These are phyloP conservation scores for Thecaphora thlaspeos DNA, from an alignment of 1,284 basidiomycete species.

Conservation along the genomic window DNA sequence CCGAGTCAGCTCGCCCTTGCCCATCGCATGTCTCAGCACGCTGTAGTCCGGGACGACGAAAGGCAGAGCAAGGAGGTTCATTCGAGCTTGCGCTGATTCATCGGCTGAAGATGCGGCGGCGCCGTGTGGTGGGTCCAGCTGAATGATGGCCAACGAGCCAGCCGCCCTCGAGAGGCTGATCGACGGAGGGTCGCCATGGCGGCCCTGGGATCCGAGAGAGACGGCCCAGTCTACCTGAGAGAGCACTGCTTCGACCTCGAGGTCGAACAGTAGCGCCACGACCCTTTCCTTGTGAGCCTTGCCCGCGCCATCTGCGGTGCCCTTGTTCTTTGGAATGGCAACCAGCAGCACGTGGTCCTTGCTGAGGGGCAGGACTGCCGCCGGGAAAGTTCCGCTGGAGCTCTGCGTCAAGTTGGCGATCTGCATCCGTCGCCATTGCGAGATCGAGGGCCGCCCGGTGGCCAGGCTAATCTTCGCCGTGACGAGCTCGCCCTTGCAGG, in stretches of 20 bases:
- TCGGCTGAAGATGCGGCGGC: background rate
- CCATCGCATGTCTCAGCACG: slow-evolving; percentile 28
- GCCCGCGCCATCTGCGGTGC: slow-evolving; percentile 5
- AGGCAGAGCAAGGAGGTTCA: slow-evolving; percentile 20
- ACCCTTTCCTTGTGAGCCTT: slow-evolving; percentile 15
- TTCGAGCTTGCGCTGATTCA: background rate
- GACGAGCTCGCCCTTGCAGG: slow-evolving; percentile 14
- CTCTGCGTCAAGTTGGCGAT: background rate
- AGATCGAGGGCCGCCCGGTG: background rate
- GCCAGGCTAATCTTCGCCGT: slow-evolving; percentile 10
- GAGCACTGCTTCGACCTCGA: slow-evolving; percentile 27
- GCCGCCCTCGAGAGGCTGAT: slow-evolving; percentile 28
- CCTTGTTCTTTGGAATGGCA: slow-evolving; percentile 11
- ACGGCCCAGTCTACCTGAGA: slow-evolving; percentile 28
- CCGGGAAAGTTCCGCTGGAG: slow-evolving; percentile 4
- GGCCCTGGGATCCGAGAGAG: slow-evolving; percentile 7
- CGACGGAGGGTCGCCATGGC: slow-evolving; percentile 6
- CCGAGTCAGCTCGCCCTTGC: slow-evolving; percentile 29
- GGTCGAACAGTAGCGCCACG: slow-evolving; percentile 23
- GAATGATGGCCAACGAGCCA: slow-evolving; percentile 23
- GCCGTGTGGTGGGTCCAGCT: slow-evolving; percentile 16
- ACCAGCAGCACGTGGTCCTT: slow-evolving; percentile 24
- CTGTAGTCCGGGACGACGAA: slow-evolving; percentile 25
- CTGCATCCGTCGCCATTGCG: background rate
- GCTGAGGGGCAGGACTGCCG: slow-evolving; percentile 25